These are phyloP conservation scores for Helicostylum pulchrum DNA, from an alignment of 192 early-diverging fungal genomes.

Conservation along the genomic window DNA sequence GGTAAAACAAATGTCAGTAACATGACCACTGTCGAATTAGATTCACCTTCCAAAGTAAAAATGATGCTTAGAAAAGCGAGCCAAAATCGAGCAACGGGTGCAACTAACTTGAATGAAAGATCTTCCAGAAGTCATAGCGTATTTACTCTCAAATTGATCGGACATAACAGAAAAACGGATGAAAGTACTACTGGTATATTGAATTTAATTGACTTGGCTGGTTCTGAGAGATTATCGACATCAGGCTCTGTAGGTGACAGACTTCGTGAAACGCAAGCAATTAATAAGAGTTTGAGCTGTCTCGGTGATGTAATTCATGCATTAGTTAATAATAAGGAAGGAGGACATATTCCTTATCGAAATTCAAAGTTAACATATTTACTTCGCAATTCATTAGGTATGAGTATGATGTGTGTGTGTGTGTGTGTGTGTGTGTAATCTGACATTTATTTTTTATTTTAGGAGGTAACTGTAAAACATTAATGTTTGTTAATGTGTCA, in stretches of 20 bases:
- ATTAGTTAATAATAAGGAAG: constrained; percentile 66
- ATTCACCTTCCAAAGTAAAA: constrained; percentile 71
- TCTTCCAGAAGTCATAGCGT: constrained; percentile 94
- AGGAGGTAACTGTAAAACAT: constrained; percentile 93
- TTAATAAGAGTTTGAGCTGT: constrained; percentile 90
- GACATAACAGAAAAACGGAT: constrained; percentile 69
- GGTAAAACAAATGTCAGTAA: constrained; percentile 82
- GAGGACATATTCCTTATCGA: constrained; percentile 84
- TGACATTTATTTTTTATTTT: background rate
- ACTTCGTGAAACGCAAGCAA: constrained; percentile 91
- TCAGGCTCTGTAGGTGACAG: constrained; percentile 86
- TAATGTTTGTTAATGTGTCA: constrained; percentile 98
- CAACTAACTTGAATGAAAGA: constrained; percentile 90
- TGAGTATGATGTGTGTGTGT: background rate
- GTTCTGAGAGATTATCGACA: constrained; percentile 81
- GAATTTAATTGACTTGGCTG: constrained; percentile 94
- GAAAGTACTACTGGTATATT: constrained; percentile 74
- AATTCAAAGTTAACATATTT: constrained; percentile 88
- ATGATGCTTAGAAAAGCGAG: constrained; percentile 70
- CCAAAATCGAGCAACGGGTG: constrained; percentile 83
- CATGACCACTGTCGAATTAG: constrained; percentile 63
- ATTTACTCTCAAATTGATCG: constrained; percentile 80
- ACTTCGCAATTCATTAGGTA: constrained; percentile 62
- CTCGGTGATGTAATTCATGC: constrained; percentile 90
- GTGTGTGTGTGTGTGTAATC: background rate